Evolutionary conservation across 2,329 filamentous ascomycete genomes (phyloP), one percentile per base, ranked within the genome.

Genomic region (Colletotrichum caudatum): DNA sequence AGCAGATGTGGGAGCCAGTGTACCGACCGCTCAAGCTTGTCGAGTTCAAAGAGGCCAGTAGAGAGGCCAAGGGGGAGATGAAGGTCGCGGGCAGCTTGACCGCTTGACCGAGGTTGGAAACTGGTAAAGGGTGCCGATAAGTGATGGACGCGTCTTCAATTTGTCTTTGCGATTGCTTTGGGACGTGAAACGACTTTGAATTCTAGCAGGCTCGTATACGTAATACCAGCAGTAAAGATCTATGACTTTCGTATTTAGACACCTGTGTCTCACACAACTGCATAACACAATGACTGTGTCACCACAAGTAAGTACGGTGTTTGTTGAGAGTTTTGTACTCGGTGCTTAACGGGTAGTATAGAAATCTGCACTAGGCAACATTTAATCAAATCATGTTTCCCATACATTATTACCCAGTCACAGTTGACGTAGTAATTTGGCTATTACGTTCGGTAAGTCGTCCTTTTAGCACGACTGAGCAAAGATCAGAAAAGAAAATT

Each of bases 1-100:
- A 91, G 81, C 93, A 94, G 84, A 95, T 95, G 93, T 95, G 93
- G 93, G 84, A 92, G 73, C 86, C 93, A 0, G 85, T 85, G 60
- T 95, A 95, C 78, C 81, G 92, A 35, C 87, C 89, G 1, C 78
- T 94, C 75, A 87, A 85, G 78, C 83, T 85, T 46, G 89, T 94
- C 6, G 81, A 83, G 26, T 81, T 83, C 37, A 80, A 82, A 6
- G 79, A 78, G 0, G 90, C 90, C 1, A 87, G 84, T 59, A 83
- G 88, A n/a, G 81, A 84, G 74, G 91, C 91, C 0, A 90, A 81
- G 79, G 90, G 89, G 0, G 86, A 91, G 80, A 78, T 89, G 74
- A 87, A 88, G 71, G 80, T 84, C 60, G 84, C 83, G 7, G 83
- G 83, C 9, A 85, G 78, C 23, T 23, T 83, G 60, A 75, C 76